These are phyloP conservation scores for Plenodomus lindquistii DNA, from an alignment of 2,329 filamentous ascomycete genomes.

Conservation along the genomic window DNA sequence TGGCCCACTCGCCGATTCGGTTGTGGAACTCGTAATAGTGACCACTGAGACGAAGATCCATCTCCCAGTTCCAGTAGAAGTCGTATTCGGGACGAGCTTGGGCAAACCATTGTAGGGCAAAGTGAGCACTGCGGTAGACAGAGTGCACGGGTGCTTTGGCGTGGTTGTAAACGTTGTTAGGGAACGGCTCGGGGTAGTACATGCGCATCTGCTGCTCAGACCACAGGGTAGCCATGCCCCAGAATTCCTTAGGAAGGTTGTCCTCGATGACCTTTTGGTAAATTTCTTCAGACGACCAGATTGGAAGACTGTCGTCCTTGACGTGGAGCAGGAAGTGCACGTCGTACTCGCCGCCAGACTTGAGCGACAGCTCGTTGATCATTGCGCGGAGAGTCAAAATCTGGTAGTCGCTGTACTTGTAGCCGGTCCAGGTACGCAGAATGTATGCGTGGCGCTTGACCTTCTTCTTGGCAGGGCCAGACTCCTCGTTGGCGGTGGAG, in stretches of 20 bases:
- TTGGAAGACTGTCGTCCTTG: slow-evolving; percentile 73
- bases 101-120: slow-evolving; percentile 56
- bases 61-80: slow-evolving; percentile 83
- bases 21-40: slow-evolving; percentile 82
- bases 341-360: slow-evolving; percentile 84
- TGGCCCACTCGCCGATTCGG: slow-evolving; percentile 66
- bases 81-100: slow-evolving; percentile 57
- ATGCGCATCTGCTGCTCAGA: slow-evolving; percentile 90
- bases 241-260: slow-evolving; percentile 80
- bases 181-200: slow-evolving; percentile 84
- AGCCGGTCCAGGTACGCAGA: slow-evolving; percentile 82
- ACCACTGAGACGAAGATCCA: slow-evolving; percentile 79
- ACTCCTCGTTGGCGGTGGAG: slow-evolving; percentile 26
- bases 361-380: slow-evolving; percentile 78
- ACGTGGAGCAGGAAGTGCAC: slow-evolving; percentile 85
- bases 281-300: slow-evolving; percentile 74
- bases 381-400: slow-evolving; percentile 80
- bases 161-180: slow-evolving; percentile 71
- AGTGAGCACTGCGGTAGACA: slow-evolving; percentile 72
- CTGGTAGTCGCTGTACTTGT: slow-evolving; percentile 76
- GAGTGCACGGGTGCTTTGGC: slow-evolving; percentile 73
- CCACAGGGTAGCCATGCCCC: slow-evolving; percentile 87
- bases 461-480: slow-evolving; percentile 44
- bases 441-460: slow-evolving; percentile 76
- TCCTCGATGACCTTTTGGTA: slow-evolving; percentile 71